phyloP scores from a whole-genome alignment of 1,139 yeast species.

The Entelexis paramagnoliae region DNA sequence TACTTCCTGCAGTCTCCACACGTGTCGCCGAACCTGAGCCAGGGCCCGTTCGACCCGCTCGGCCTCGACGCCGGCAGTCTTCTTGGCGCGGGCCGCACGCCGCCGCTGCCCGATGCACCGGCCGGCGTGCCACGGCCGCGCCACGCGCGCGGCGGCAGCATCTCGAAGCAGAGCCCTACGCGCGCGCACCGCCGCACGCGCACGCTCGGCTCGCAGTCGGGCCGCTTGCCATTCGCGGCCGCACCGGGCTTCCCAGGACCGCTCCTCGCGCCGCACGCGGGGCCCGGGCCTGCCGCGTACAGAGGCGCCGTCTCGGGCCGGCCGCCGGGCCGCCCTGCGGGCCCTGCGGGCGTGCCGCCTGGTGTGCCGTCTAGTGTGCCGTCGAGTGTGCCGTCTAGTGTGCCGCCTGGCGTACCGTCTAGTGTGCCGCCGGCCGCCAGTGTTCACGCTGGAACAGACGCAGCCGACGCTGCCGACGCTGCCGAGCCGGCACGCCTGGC shows the following conservation, averaged over 20 bases:
- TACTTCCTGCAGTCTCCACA: slow-evolving; percentile 17
- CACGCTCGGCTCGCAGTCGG: neutral
- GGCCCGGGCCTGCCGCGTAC: neutral
- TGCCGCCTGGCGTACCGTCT: no score
- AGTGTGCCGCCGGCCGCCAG: no score
- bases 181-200: neutral
- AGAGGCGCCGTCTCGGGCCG: no score
- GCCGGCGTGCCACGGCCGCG: neutral
- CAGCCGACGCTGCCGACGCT: no score
- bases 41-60: neutral
- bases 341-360: no score
- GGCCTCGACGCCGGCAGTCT: neutral
- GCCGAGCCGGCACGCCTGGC: no score
- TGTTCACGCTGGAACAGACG: no score
- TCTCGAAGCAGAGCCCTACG: neutral
- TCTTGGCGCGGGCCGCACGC: neutral
- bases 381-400: no score
- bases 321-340: no score
- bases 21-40: slow-evolving; percentile 8
- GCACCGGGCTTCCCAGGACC: neutral
- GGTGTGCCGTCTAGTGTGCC: neutral
- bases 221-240: neutral
- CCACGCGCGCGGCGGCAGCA: neutral
- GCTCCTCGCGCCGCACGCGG: neutral
- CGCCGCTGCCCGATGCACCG: neutral